These are phyloP conservation scores for Penicillium sp. DNA, from an alignment of 2,329 filamentous ascomycete species.

Conservation along the genomic window DNA sequence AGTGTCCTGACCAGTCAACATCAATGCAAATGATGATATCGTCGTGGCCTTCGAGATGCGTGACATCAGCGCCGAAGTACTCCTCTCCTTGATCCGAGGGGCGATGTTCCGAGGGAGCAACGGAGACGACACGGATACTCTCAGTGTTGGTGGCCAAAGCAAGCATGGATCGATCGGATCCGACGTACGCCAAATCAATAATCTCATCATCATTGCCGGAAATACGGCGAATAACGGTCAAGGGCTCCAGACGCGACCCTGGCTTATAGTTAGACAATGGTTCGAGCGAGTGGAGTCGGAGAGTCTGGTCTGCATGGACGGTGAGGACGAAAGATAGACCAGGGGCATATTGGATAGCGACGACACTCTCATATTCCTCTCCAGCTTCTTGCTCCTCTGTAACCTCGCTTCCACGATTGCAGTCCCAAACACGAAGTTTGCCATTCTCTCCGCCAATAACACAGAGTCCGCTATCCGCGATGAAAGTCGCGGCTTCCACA, in stretches of 20 bases:
- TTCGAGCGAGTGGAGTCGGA: constrained; percentile 65
- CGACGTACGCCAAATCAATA: constrained; percentile 85
- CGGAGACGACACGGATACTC: constrained; percentile 80
- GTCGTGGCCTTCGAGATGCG: constrained; percentile 79
- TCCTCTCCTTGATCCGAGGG: constrained; percentile 37
- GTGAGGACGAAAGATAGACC: constrained; percentile 69
- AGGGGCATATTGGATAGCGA: constrained; percentile 65
- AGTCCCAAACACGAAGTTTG: constrained; percentile 77
- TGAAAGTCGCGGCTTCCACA: constrained; percentile 77
- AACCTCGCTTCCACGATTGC: constrained; percentile 70
- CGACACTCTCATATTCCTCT: constrained; percentile 62
- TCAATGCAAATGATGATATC: constrained; percentile 96
- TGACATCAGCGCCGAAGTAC: constrained; percentile 88
- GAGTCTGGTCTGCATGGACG: constrained; percentile 82
- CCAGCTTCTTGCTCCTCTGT: constrained; percentile 66
- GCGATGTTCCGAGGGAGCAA: constrained; percentile 42
- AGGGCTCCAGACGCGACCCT: constrained; percentile 51
- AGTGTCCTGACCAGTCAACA: constrained; percentile 93
- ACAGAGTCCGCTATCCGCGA: constrained; percentile 65
- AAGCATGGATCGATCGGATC: constrained; percentile 73
- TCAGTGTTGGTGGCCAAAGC: constrained; percentile 94
- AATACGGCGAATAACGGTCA: constrained; percentile 68
- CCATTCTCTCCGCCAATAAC: constrained; percentile 85
- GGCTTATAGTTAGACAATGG: constrained; percentile 36
- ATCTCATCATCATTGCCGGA: constrained; percentile 97